Evolutionary conservation across 2,329 filamentous ascomycete species (phyloP).

Genomic region (Tolypocladium cylindrosporum): DNA sequence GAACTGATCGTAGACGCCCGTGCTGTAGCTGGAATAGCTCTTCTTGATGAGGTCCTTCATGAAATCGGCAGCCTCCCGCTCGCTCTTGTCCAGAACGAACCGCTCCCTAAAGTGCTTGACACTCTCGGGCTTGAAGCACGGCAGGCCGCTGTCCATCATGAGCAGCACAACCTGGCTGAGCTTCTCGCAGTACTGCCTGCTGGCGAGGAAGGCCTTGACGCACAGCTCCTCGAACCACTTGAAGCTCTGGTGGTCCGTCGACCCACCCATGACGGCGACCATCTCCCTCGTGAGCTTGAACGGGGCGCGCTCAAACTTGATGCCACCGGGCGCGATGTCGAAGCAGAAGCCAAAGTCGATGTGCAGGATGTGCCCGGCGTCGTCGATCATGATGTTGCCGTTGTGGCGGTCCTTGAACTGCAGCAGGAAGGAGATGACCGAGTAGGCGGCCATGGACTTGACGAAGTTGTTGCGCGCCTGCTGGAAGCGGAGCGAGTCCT

Average conservation of each 20-base stretch:
- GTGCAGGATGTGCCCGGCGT: conserved; percentile 92
- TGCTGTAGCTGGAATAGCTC: conserved; percentile 85
- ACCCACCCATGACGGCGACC: conserved; percentile 97
- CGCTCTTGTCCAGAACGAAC: conserved; percentile 85
- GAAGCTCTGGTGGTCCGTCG: conserved; percentile 75
- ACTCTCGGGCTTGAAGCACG: conserved; percentile 95
- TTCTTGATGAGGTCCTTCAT: conserved; percentile 84
- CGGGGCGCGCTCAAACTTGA: conserved; percentile 93
- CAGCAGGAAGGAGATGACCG: conserved; percentile 87
- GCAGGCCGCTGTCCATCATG: conserved; percentile 93
- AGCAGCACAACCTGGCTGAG: conserved; percentile 80
- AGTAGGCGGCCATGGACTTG: conserved; percentile 98
- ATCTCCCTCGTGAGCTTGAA: conserved; percentile 98
- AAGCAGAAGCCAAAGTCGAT: conserved; percentile 99
- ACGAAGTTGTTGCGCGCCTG: conserved; percentile 94
- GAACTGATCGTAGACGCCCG: conserved; percentile 95
- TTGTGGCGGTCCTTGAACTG: conserved; percentile 99
- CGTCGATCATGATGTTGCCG: conserved; percentile 99
- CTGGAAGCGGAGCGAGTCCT: conserved; percentile 91
- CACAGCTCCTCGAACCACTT: conserved; percentile 94
- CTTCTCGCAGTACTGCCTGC: conserved; percentile 77
- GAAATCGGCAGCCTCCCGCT: conserved; percentile 89
- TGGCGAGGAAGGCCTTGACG: conserved; percentile 88
- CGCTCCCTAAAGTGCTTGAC: conserved; percentile 86
- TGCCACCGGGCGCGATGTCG: conserved; percentile 92